Base-by-base conservation (phyloP, 306 rosid genomes). In the Prosopis cineraria region DNA sequence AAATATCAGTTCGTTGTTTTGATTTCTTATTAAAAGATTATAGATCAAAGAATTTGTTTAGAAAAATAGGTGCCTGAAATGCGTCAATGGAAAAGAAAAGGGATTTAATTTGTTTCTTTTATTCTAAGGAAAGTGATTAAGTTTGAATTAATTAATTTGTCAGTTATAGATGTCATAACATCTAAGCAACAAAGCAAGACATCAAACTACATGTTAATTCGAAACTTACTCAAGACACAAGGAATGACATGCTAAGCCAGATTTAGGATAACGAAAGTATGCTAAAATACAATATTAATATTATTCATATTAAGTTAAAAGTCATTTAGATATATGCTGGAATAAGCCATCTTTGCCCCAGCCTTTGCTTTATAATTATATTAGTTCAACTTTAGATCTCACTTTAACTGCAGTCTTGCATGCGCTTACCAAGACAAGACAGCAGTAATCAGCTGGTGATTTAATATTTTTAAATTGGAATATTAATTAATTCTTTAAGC, bases 321-420 rank as follows among this genome's bases (percentile, higher is more conserved):
- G n/a, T 34, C 2, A 68, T 80, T 52, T 6, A 8, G 41, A 10
- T 58, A 19, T 45, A 41, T 58, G 44, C 30, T 19, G 70, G 68
- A 74, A 53, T 41, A 65, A 11, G 40, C 59, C 77, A 76, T 30
- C 58, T 69, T 75, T 48, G 6, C 27, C 76, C 7, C 63, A 30
- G 70, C 71, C 73, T 45, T 11, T 70, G 59, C 27, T 75, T 29
- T 58, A 48, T 20, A 20, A 20, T 52, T 50, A 50, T 79, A 52
- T 64, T 62, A 29, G 66, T 78, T 76, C 76, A 48, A 56, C 62
- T 62, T 62, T 50, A 27, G 45, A n/a, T 74, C 12, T 58, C 76
- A 30, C 78, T 74, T 60, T 9, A 25, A 59, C 64, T 74, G 73
- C 45, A 24, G 19, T 27, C 3, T 24, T 22, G 50, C 12, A 27